Evolutionary conservation across 805 yeast genomes (phyloP).

Genomic region (Kodamaea sagamina): DNA sequence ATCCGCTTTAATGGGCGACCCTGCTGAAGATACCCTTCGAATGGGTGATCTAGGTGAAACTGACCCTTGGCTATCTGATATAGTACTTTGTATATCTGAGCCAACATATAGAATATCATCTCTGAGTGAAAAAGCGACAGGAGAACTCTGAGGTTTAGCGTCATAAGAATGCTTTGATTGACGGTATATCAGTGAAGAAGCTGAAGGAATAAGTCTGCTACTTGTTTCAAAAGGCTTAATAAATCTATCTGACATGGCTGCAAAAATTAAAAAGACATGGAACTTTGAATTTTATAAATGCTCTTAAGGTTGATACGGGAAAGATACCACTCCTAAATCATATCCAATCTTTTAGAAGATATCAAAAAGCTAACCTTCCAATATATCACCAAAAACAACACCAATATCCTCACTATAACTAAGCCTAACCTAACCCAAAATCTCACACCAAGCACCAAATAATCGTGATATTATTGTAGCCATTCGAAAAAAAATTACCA

Average conservation of each 20-base stretch:
- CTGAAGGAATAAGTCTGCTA: slow-evolving; percentile 21
- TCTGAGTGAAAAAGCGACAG: slow-evolving; percentile 17
- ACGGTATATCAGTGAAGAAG: slow-evolving; percentile 15
- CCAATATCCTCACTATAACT: too few species aligned
- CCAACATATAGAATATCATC: slow-evolving; percentile 22
- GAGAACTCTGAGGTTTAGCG: neutral
- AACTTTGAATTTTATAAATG: neutral
- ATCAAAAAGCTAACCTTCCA: too few species aligned
- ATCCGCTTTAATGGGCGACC: neutral
- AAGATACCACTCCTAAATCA: too few species aligned
- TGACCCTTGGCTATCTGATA: too few species aligned
- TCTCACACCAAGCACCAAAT: too few species aligned
- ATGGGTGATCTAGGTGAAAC: slow-evolving; percentile 17
- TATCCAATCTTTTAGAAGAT: too few species aligned
- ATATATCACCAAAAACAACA: too few species aligned
- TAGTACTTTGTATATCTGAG: neutral
- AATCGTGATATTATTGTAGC: too few species aligned
- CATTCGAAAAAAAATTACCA: slow-evolving; percentile 18
- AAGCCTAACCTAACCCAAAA: too few species aligned
- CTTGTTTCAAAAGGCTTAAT: slow-evolving; percentile 10
- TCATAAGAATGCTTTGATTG: neutral
- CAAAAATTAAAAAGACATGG: neutral
- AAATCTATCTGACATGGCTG: neutral
- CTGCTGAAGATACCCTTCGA: slow-evolving; percentile 4
- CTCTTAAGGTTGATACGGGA: too few species aligned